phyloP scores from a whole-genome alignment of 768 basidiomycete genomes.

The Trametes villosa region DNA sequence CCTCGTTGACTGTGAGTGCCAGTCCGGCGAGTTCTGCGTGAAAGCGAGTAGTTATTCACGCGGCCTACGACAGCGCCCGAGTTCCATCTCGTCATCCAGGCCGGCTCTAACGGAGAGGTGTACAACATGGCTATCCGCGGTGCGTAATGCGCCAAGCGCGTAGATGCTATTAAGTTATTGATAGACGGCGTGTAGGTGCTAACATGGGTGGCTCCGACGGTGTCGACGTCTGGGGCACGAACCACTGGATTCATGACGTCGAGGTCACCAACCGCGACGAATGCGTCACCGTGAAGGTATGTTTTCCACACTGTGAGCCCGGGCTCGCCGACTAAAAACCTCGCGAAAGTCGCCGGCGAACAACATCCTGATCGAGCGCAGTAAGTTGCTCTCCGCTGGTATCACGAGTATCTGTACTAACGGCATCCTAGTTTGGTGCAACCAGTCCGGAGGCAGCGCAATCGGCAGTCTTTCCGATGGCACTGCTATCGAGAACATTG shows the following conservation, averaged over 20 bases:
- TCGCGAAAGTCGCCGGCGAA: constrained; percentile 24
- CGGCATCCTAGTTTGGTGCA: constrained; percentile 34
- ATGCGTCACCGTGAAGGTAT: constrained; percentile 38
- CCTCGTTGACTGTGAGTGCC: constrained; percentile 34
- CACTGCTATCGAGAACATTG: constrained; percentile 32
- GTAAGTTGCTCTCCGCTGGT: not conserved
- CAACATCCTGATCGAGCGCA: constrained; percentile 36
- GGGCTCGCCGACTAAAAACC: not conserved
- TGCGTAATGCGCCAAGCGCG: not conserved
- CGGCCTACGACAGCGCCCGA: constrained; percentile 29
- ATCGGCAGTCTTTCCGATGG: constrained; percentile 34
- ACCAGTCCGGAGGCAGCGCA: constrained; percentile 37
- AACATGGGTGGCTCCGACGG: constrained; percentile 38
- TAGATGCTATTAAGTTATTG: not conserved
- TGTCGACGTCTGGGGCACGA: constrained; percentile 36
- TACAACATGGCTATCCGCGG: constrained; percentile 39
- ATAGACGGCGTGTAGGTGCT: not conserved
- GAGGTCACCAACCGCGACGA: constrained; percentile 39
- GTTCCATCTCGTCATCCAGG: constrained; percentile 36
- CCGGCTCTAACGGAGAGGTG: constrained; percentile 35
- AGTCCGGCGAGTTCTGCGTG: not conserved
- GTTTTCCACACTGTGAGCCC: not conserved
- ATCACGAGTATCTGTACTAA: not conserved
- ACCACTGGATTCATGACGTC: constrained; percentile 39
- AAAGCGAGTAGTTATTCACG: not conserved